Percentiles rank a stretch among this genome's conserved stretches.
phyloP scores from a whole-genome alignment of 106 monocot genomes.

The Dendrobium officinale region DNA sequence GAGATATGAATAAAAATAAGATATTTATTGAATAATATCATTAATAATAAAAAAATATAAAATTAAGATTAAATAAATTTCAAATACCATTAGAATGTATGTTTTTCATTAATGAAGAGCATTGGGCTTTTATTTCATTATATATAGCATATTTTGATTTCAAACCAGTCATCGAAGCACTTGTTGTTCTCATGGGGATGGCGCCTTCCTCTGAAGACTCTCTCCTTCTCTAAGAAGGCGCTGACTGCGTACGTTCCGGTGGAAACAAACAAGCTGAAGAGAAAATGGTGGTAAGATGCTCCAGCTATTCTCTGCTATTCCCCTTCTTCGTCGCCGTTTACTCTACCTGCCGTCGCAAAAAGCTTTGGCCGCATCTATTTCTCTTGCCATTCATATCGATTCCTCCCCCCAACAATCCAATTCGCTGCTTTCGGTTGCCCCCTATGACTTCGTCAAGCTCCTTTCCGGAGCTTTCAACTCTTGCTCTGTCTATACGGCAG shows the following conservation, averaged over 20 bases:
- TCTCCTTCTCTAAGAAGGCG: too few species aligned
- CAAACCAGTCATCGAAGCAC: too few species aligned
- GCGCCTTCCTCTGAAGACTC: too few species aligned
- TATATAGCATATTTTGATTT: too few species aligned
- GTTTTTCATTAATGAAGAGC: too few species aligned
- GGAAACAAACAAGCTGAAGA: background rate
- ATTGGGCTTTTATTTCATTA: too few species aligned
- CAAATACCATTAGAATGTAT: too few species aligned
- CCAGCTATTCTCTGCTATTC: background rate
- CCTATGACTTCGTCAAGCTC: slow-evolving; percentile 22
- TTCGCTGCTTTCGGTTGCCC: slow-evolving; percentile 1
- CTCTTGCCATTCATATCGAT: background rate
- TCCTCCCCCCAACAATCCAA: background rate
- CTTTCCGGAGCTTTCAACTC: slow-evolving; percentile 25
- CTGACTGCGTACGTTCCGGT: background rate
- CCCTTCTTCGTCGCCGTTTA: background rate
- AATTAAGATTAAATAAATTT: too few species aligned
- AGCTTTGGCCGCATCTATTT: background rate
- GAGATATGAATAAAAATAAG: too few species aligned
- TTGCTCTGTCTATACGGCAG: slow-evolving; percentile 11
- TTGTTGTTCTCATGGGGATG: too few species aligned
- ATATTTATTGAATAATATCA: too few species aligned
- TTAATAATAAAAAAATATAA: too few species aligned
- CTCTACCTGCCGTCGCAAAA: background rate
- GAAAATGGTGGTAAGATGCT: slow-evolving; percentile 15